phyloP scores from a whole-genome alignment of 495 filamentous ascomycete species.

The Penicillium pulvis region DNA sequence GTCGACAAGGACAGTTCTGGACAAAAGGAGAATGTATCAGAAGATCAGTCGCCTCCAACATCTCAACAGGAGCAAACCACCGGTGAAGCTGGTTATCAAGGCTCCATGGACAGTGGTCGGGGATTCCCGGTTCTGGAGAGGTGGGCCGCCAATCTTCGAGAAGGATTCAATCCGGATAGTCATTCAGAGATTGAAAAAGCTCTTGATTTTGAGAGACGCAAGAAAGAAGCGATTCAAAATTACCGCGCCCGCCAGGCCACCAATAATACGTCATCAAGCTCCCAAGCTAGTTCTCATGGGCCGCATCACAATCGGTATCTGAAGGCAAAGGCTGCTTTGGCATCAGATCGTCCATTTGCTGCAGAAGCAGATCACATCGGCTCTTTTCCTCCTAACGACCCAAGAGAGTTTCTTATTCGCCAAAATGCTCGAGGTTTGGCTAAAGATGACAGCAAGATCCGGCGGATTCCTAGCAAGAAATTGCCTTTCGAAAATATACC shows the following conservation, averaged over 20 bases:
- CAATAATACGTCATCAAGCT: slow-evolving; percentile 3
- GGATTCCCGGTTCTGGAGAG: slow-evolving; percentile 43
- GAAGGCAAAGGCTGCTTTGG: slow-evolving; percentile 39
- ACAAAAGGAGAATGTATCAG: not conserved
- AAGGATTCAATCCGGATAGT: slow-evolving; percentile 15
- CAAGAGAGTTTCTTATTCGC: slow-evolving; percentile 42
- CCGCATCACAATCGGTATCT: slow-evolving; percentile 43
- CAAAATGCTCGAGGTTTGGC: slow-evolving; percentile 4
- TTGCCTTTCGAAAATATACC: slow-evolving; percentile 43
- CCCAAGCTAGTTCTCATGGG: slow-evolving; percentile 22
- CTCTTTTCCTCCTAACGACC: slow-evolving; percentile 30
- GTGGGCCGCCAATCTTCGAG: slow-evolving; percentile 42
- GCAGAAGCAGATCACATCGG: not conserved
- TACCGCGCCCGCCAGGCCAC: slow-evolving; percentile 24
- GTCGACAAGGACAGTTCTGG: not conserved
- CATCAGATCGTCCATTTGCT: slow-evolving; percentile 13
- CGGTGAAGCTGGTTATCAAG: slow-evolving; percentile 7
- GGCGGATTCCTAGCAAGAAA: slow-evolving; percentile 29
- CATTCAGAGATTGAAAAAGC: slow-evolving; percentile 36
- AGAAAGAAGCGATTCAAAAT: slow-evolving; percentile 39
- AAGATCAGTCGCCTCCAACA: not conserved
- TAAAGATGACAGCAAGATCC: slow-evolving; percentile 22
- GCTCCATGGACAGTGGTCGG: slow-evolving; percentile 28
- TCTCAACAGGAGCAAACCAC: not conserved
- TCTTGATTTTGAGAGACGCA: slow-evolving; percentile 46